Conservation (phyloP, 2,329 filamentous ascomycete species). For the Fusarium musae region DNA sequence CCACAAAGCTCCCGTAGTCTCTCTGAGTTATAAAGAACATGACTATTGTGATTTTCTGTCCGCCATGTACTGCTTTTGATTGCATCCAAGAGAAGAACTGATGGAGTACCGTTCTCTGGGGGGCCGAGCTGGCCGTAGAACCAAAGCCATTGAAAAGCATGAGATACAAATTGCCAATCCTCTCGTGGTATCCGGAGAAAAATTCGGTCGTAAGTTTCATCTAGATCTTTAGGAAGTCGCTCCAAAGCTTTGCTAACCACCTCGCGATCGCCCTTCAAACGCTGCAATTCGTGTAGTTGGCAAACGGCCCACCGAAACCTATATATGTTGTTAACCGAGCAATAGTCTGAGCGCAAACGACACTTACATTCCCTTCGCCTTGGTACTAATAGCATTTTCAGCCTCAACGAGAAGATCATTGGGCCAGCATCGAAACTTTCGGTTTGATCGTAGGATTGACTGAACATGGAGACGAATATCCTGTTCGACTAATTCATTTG, state of each 20-base stretch:
- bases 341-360: fast-evolving
- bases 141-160: background rate
- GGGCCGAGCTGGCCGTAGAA: too few relatives aligned
- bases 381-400: fast-evolving
- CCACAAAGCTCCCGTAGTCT: background rate
- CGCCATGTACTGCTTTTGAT: fast-evolving
- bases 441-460: background rate
- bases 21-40: background rate
- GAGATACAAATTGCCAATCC: background rate
- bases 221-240: background rate
- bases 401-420: fast-evolving
- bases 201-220: background rate
- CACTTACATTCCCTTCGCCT: background rate
- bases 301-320: background rate
- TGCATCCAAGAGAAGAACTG: fast-evolving
- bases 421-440: background rate
- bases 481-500: background rate
- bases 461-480: background rate
- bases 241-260: fast-evolving
- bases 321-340: fast-evolving
- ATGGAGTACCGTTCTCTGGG: background rate
- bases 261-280: fast-evolving
- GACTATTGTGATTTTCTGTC: fast-evolving
- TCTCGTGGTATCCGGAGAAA: fast-evolving
- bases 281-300: background rate